Evolutionary conservation across 495 filamentous ascomycete species (phyloP).

Genomic region (Xylaria castorea): DNA sequence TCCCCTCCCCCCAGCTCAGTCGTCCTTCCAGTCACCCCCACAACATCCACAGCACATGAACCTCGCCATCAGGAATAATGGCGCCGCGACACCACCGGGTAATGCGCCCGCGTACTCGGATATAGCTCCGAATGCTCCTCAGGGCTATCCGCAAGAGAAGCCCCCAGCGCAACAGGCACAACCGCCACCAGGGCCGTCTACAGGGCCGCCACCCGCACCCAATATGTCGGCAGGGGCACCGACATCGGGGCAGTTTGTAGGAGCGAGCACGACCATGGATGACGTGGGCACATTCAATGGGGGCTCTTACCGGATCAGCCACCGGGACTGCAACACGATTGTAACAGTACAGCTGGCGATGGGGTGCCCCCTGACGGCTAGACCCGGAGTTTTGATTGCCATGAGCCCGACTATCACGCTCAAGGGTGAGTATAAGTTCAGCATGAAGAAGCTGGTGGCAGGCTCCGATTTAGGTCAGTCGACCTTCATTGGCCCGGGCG

Average conservation of each 20-base stretch:
- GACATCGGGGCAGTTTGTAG: slow-evolving; percentile 30
- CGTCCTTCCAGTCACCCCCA: slow-evolving; percentile 23
- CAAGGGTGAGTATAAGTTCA: slow-evolving; percentile 80
- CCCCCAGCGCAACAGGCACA: slow-evolving; percentile 33
- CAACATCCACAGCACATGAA: slow-evolving; percentile 37
- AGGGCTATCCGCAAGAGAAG: slow-evolving; percentile 49
- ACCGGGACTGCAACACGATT: slow-evolving; percentile 88
- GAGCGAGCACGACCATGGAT: slow-evolving; percentile 61
- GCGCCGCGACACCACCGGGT: slow-evolving; percentile 36
- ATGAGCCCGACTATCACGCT: slow-evolving; percentile 90
- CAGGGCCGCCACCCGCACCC: slow-evolving; percentile 23
- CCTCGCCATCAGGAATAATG: slow-evolving; percentile 40
- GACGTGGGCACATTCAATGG: slow-evolving; percentile 95
- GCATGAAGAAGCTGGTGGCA: slow-evolving; percentile 81
- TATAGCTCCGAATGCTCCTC: slow-evolving; percentile 35
- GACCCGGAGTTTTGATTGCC: slow-evolving; percentile 87
- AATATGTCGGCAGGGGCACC: slow-evolving; percentile 45
- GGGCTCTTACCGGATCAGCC: slow-evolving; percentile 90
- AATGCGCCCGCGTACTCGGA: slow-evolving; percentile 46
- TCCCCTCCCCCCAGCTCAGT: slow-evolving; percentile 34
- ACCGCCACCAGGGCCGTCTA: slow-evolving; percentile 34
- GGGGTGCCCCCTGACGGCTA: slow-evolving; percentile 81
- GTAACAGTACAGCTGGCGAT: slow-evolving; percentile 88
- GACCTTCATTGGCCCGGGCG: slow-evolving; percentile 88
- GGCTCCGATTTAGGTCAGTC: slow-evolving; percentile 83